Percentiles rank a stretch among this genome's conserved stretches.
Evolutionary conservation across 2,329 filamentous ascomycete genomes (phyloP).

Genomic region (Verticillium nonalfalfae): DNA sequence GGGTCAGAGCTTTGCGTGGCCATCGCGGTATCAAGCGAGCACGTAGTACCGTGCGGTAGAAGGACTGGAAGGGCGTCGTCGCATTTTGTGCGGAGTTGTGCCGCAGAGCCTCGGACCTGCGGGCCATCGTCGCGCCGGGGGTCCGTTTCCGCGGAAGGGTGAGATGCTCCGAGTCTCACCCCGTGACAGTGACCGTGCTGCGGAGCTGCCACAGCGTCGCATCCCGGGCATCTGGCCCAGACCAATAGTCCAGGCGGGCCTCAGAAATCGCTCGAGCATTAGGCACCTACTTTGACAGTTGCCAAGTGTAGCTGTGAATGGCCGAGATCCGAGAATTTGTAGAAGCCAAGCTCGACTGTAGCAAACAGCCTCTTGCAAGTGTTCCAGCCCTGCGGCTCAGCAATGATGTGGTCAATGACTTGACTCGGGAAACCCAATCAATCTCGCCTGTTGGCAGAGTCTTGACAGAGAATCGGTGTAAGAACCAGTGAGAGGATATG

Average conservation of each 20-base stretch:
- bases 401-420: background rate
- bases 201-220: too few relatives aligned
- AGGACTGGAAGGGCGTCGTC: background rate
- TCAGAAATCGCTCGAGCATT: too few relatives aligned
- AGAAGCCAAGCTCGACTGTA: background rate
- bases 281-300: too few relatives aligned
- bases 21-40: background rate
- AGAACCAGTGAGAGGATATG: too few relatives aligned
- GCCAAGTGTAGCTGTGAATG: background rate
- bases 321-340: background rate
- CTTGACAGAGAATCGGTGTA: too few relatives aligned
- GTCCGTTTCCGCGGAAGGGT: background rate
- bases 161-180: background rate
- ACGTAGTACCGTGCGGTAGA: too few relatives aligned
- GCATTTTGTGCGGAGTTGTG: background rate
- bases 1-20: background rate
- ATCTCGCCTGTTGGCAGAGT: background rate
- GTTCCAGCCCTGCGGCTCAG: background rate
- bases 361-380: background rate
- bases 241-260: too few relatives aligned
- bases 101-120: background rate
- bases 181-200: background rate
- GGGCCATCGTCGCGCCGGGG: background rate
- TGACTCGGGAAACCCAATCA: background rate
- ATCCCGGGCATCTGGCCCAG: too few relatives aligned